Base-by-base conservation (phyloP, 176 grass and related monocot genomes). In the Eleusine coracana region DNA sequence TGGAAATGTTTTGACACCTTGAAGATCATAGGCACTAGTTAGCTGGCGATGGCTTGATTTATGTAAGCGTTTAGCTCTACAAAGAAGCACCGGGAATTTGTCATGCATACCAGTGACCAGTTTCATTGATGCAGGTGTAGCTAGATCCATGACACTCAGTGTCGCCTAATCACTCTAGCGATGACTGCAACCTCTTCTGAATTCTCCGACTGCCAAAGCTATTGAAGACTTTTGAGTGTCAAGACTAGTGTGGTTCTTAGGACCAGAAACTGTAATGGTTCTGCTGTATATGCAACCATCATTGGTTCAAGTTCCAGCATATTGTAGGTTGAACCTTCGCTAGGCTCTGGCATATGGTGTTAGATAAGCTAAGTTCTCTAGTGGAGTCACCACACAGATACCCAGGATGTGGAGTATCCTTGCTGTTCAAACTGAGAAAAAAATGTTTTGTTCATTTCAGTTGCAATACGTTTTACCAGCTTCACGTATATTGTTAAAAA, bases 61-160 rank as follows among this genome's bases (percentile, higher is more conserved):
- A 34, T 34, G 82, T 77, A 71, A 85, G 44, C 71, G 75, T 41
- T 61, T 23, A 6, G 20, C 40, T 51, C 10, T 73, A 0, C 5
- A 73, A 13, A 82, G 4, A 10, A 6, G 0, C 34, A 37, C 28
- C 31, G 8, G 28, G 41, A 4, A 11, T 64, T 1, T 23, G 3
- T 5, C 36, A 18, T 67, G 16, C 3, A 12, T 49, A 18, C 14
- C 25, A 66, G 61, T 86, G 67, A 25, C 61, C 0, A 1, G 71
- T 63, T 86, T 76, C 3, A 61, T 60, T 49, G 44, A n/a, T 85
- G 66, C 78, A 90, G 73, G 60, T 51, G 72, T 17, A 23, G 12
- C 62, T 46, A 85, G 82, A 28, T 52, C 45, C 25, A 69, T 71
- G 54, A 6, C 20, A 25, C n/a, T 10, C 77, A 40, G 29, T 61